phyloP scores from a whole-genome alignment of 805 yeast species.

The Cyberlindnera maritima region DNA sequence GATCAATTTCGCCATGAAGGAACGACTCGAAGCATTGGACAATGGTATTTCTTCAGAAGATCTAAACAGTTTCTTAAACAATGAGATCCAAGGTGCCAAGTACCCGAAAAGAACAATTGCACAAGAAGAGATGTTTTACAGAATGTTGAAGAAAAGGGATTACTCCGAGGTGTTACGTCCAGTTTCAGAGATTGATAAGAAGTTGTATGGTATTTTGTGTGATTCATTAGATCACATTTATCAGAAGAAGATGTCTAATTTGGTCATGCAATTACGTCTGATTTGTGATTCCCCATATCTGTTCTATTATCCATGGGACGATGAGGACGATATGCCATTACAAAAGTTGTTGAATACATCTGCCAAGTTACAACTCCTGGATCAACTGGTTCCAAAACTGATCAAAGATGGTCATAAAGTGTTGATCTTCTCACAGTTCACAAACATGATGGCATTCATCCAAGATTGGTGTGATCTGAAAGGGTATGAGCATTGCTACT shows the following conservation, averaged over 20 bases:
- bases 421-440: conserved; percentile 84
- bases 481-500: conserved; percentile 47
- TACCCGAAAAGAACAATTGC: conserved; percentile 17
- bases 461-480: conserved; percentile 67
- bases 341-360: conserved; percentile 51
- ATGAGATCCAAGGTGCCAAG: conserved; percentile 33
- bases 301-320: conserved; percentile 74
- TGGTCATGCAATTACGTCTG: conserved; percentile 80
- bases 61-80: conserved; percentile 42
- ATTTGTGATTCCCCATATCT: conserved; percentile 85
- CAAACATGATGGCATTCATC: conserved; percentile 75
- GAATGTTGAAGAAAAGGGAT: conserved; percentile 15
- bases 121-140: conserved; percentile 15
- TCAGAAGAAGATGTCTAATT: conserved; percentile 56
- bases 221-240: conserved; percentile 39
- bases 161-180: neutral
- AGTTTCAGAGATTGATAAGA: conserved; percentile 10
- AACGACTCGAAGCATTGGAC: conserved; percentile 45
- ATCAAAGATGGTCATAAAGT: conserved; percentile 58
- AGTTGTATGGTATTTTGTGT: conserved; percentile 13
- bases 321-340: conserved; percentile 38
- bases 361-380: conserved; percentile 69
- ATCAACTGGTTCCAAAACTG: conserved; percentile 56
- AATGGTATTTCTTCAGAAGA: conserved; percentile 25
- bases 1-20: conserved; percentile 45